These are phyloP conservation scores for Begonia peltatifolia DNA, from an alignment of 306 rosid species.

Conservation along the genomic window DNA sequence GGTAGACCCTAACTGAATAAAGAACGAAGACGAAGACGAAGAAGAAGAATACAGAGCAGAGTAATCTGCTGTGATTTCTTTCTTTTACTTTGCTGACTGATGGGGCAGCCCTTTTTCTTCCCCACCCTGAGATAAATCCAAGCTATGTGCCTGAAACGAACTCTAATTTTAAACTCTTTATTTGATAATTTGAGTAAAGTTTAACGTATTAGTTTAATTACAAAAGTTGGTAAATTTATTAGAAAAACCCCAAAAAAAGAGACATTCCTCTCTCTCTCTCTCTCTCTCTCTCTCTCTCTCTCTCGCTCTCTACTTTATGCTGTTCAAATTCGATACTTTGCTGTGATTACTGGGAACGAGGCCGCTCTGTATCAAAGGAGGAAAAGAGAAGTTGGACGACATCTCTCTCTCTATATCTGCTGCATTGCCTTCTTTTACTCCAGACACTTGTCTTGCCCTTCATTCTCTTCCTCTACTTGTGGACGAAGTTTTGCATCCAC, in stretches of 20 bases:
- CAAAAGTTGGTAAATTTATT: too few species aligned
- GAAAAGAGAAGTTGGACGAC: conserved; percentile 22
- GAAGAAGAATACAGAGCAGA: conserved; percentile 4
- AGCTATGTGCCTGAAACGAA: conserved; percentile 24
- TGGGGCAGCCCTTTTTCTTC: conserved; percentile 71
- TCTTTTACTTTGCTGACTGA: conserved; percentile 68
- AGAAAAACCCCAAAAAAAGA: conserved; percentile 5
- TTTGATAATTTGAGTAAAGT: too few species aligned
- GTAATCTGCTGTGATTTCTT: not conserved
- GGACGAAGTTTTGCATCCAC: conserved; percentile 25
- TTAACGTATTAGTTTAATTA: too few species aligned
- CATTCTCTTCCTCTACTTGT: conserved; percentile 18
- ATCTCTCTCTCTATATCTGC: conserved; percentile 17
- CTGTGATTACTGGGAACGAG: conserved; percentile 79
- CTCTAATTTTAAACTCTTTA: too few species aligned
- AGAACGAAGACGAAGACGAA: conserved; percentile 5
- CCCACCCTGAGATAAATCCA: conserved; percentile 46
- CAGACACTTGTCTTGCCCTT: conserved; percentile 57
- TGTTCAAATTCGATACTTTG: conserved; percentile 80
- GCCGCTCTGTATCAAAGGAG: conserved; percentile 47
- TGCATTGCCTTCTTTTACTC: conserved; percentile 81
- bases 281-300: conserved; percentile 13
- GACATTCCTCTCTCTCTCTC: too few species aligned
- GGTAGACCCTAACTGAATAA: conserved; percentile 42
- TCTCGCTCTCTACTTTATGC: conserved; percentile 47